Evolutionary conservation across 1,284 basidiomycete species (phyloP), one percentile per base, ranked within the genome.

Genomic region (Vanrija sp.): DNA sequence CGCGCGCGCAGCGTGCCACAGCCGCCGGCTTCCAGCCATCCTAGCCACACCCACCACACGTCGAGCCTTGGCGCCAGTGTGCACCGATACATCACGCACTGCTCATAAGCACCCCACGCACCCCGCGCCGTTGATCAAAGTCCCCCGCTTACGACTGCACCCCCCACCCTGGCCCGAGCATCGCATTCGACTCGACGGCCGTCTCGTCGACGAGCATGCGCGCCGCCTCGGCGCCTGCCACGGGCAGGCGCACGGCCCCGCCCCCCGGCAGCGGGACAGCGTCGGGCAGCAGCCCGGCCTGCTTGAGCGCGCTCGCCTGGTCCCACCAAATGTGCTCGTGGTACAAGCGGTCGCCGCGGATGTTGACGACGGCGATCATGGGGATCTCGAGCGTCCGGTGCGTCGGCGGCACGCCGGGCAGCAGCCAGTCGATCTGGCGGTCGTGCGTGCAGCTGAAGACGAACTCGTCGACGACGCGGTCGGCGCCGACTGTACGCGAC

Each of bases 311-410:
- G 7, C 52, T 57, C 1, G 62, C 64, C 42, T 64, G 60, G 49
- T 66, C 64, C 71, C 72, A 74, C 54, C 65, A 58, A 9, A 72
- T 80, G 54, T 68, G 80, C 77, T 82, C 80, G 61, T 82, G 81
- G 41, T 78, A 79, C 36, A 82, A 63, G 57, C 82, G 70, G 60
- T 84, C 82, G 2, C 82, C 82, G 37, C 82, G 76, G 43, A 83
- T 75, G 56, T 81, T 82, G 36, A 84, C 80, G 8, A 84, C 79
- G 3, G 79, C 79, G 27, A 81, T 72, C 78, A 83, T 80, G 0
- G 82, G 82, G 27, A 84, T 77, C 6, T 73, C 59, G 23, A 83
- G 61, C 47, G 78, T 77, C 60, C 76, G 79, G 14, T 78, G 78
- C 2, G 79, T 81, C 0, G 82, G 77, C 8, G 81, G 81, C 8